phyloP scores from a whole-genome alignment of 2,329 filamentous ascomycete species.

The Metarhizium robertsii region DNA sequence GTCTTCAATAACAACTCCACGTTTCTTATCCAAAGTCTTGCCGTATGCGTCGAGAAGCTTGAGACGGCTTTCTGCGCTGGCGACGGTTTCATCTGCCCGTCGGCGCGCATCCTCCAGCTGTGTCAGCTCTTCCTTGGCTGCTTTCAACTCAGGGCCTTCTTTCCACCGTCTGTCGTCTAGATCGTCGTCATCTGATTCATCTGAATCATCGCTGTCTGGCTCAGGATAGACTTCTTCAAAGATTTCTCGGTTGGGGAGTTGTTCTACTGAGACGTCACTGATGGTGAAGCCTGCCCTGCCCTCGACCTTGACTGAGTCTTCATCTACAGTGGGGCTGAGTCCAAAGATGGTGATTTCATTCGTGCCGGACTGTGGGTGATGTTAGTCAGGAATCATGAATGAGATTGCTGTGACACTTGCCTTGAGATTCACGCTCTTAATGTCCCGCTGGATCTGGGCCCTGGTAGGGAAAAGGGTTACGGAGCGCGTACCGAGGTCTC shows the following conservation, averaged over 20 bases:
- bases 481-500: conserved; percentile 47
- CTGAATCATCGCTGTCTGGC: conserved; percentile 24
- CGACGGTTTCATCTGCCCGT: conserved; percentile 12
- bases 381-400: background rate
- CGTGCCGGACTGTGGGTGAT: conserved; percentile 33
- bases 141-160: conserved; percentile 9
- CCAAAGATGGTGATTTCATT: conserved; percentile 51
- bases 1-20: conserved; percentile 24
- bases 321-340: conserved; percentile 44
- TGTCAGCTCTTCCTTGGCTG: conserved; percentile 18
- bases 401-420: conserved; percentile 9
- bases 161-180: conserved; percentile 13
- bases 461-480: conserved; percentile 54
- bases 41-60: conserved; percentile 31
- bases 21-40: conserved; percentile 24
- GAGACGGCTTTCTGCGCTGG: conserved; percentile 24
- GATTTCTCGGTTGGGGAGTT: conserved; percentile 41
- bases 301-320: conserved; percentile 52
- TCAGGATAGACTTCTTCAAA: conserved; percentile 43
- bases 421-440: conserved; percentile 37
- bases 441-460: conserved; percentile 51
- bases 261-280: conserved; percentile 50
- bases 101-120: conserved; percentile 14
- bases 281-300: conserved; percentile 46
- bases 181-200: conserved; percentile 21